These are phyloP conservation scores for Elongisporangium anandrum DNA, from an alignment of 352 stramenopile species.

Conservation along the genomic window DNA sequence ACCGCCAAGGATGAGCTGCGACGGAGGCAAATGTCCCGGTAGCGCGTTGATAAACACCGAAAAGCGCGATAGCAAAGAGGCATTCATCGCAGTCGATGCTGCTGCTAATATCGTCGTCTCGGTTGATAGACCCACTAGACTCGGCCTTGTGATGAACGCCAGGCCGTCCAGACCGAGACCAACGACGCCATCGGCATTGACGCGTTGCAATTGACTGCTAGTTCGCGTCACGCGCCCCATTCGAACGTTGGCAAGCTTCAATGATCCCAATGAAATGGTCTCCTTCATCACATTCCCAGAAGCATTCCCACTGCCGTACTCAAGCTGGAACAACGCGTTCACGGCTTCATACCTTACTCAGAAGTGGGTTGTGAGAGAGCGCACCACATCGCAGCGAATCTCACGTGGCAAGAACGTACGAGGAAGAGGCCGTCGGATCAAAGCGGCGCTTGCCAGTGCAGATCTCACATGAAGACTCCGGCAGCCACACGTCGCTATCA, in stretches of 20 bases:
- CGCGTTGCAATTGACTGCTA: constrained; percentile 38
- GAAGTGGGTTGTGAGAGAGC: neutral
- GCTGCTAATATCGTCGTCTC: neutral
- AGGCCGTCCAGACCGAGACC: constrained; percentile 49
- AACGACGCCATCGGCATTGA: constrained; percentile 65
- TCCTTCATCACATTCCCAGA: constrained; percentile 42
- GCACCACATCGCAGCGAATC: too few species aligned
- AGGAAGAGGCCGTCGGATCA: constrained; percentile 24
- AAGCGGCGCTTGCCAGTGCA: constrained; percentile 45
- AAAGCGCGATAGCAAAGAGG: constrained; percentile 30
- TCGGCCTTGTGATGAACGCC: constrained; percentile 51
- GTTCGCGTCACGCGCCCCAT: constrained; percentile 46
- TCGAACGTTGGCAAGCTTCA: constrained; percentile 29
- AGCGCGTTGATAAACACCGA: constrained; percentile 69
- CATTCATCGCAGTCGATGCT: constrained; percentile 1
- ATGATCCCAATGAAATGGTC: constrained; percentile 29
- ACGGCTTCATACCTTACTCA: constrained; percentile 11
- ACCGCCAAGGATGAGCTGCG: constrained; percentile 59
- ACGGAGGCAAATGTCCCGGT: constrained; percentile 26
- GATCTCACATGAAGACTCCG: constrained; percentile 26
- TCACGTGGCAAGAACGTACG: constrained; percentile 12
- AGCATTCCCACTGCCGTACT: constrained; percentile 64
- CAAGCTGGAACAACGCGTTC: constrained; percentile 39
- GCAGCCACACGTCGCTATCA: constrained; percentile 55
- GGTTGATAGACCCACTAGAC: constrained; percentile 19